A percentile compares a stretch with the other conserved stretches of the same genome.
Conservation (phyloP, 345 rosid species). For the Combretum micranthum region DNA sequence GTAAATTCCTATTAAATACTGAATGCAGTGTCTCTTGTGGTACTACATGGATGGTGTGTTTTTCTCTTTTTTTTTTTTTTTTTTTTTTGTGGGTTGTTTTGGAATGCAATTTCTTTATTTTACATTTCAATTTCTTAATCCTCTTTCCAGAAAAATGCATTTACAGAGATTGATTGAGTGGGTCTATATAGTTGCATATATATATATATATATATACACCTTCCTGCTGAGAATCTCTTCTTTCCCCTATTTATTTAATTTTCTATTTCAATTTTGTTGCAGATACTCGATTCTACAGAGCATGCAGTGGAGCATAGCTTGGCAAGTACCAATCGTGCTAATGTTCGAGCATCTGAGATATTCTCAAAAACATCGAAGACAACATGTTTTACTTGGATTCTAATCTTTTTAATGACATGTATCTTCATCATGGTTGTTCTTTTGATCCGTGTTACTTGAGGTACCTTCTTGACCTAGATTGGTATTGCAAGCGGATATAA, state of each 20-base stretch:
- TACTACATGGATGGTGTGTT: too few species aligned
- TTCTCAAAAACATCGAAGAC: conserved; percentile 70
- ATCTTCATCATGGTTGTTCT: conserved; percentile 82
- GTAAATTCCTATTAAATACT: too few species aligned
- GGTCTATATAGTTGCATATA: neutral
- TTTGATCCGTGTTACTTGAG: conserved; percentile 67
- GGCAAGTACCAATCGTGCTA: conserved; percentile 74
- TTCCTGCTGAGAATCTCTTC: neutral
- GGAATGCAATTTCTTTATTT: too few species aligned
- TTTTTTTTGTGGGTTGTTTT: too few species aligned
- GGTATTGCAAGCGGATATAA: too few species aligned
- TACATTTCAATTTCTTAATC: too few species aligned
- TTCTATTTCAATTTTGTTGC: conserved; percentile 12
- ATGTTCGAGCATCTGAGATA: conserved; percentile 51
- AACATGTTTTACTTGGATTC: conserved; percentile 76
- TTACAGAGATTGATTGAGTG: too few species aligned
- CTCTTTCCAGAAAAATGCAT: too few species aligned
- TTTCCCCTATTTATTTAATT: neutral
- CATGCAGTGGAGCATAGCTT: conserved; percentile 83
- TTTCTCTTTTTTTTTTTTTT: too few species aligned
- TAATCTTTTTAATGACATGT: conserved; percentile 61
- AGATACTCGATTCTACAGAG: conserved; percentile 88
- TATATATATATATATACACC: neutral
- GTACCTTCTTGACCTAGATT: too few species aligned
- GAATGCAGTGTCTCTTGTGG: too few species aligned